Base-by-base conservation (phyloP, 768 basidiomycete species). In the Suillus hirtellus region DNA sequence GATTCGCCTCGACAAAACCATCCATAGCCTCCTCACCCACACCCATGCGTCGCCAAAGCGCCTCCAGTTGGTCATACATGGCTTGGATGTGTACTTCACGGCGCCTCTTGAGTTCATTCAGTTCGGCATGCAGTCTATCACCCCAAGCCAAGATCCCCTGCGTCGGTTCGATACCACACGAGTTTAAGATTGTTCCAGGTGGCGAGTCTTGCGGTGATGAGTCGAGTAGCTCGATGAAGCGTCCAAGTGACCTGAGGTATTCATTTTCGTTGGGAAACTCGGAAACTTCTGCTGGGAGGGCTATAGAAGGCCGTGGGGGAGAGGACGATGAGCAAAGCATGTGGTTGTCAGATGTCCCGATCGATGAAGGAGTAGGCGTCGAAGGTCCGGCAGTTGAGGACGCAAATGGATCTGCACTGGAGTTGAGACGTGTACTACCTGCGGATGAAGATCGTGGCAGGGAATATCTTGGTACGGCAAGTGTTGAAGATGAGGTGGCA, bases 21-120 rank as follows among this genome's bases (percentile, higher is more conserved):
- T 99, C 94, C 86, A 95, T 94, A 52, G 89, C 89, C 0, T 75
- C 77, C 55, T 95, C 92, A 0, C 82, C 74, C 5, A 96, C 87
- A 15, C 93, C 95, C 63, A 99, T 81, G 62, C 95, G 79, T 63
- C 83, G 83, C 96, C 96, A 99, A 3, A 99, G 82, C 0, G 87
- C 87, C 72, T 96, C 96, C 1, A 99, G 83, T 66, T 94, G 88
- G 74, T 99, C 95, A 71, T 95, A 99, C 81, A 98, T 89, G 0
- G 88, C 84, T 73, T 99, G 96, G 37, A 99, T 98, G 66, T 89
- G 87, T 1, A 84, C 77, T 70, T 96, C 95, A 14, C 95, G 83
- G 37, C 83, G 78, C 43, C 83, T 82, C 75, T 95, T 95, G 59
- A 87, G 80, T 15, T 90, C 88, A 63, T 89, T 87, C 61, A 97